These are phyloP conservation scores for Porphyrellus cyaneotinctus DNA, from an alignment of 768 basidiomycete species.

Conservation along the genomic window DNA sequence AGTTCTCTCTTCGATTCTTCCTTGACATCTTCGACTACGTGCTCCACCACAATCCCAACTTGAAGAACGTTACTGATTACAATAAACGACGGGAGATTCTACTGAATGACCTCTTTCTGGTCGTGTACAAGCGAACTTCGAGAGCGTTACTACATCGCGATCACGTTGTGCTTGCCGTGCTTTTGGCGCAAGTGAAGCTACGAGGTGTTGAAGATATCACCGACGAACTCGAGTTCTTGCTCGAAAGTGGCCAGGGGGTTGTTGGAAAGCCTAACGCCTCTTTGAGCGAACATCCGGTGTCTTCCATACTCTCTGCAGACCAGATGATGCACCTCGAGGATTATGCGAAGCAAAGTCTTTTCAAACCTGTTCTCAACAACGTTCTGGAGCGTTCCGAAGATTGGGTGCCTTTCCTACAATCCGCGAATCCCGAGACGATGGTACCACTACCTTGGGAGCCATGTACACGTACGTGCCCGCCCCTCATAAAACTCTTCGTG, in stretches of 20 bases:
- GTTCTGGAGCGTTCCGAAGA: slow-evolving; percentile 56
- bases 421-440: slow-evolving; percentile 57
- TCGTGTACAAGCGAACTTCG: slow-evolving; percentile 85
- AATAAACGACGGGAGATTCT: slow-evolving; percentile 72
- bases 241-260: slow-evolving; percentile 78
- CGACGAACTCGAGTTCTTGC: slow-evolving; percentile 87
- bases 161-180: slow-evolving; percentile 84
- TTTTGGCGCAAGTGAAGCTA: slow-evolving; percentile 85
- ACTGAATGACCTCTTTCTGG: slow-evolving; percentile 82
- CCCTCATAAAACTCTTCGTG: neutral
- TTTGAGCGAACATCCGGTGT: slow-evolving; percentile 35
- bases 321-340: slow-evolving; percentile 64
- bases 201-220: slow-evolving; percentile 73
- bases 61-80: slow-evolving; percentile 74
- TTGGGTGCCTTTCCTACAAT: slow-evolving; percentile 72
- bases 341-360: slow-evolving; percentile 69
- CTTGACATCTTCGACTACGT: slow-evolving; percentile 97
- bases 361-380: slow-evolving; percentile 70
- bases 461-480: slow-evolving; percentile 59
- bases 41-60: slow-evolving; percentile 86
- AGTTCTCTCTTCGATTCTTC: slow-evolving; percentile 97
- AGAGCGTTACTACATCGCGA: slow-evolving; percentile 87
- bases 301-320: slow-evolving; percentile 56
- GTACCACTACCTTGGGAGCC: slow-evolving; percentile 81
- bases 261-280: slow-evolving; percentile 34